Evolutionary conservation across 352 stramenopile genomes (phyloP), one percentile per base, ranked within the genome.

Genomic region (Pelagophyceae sp.): DNA sequence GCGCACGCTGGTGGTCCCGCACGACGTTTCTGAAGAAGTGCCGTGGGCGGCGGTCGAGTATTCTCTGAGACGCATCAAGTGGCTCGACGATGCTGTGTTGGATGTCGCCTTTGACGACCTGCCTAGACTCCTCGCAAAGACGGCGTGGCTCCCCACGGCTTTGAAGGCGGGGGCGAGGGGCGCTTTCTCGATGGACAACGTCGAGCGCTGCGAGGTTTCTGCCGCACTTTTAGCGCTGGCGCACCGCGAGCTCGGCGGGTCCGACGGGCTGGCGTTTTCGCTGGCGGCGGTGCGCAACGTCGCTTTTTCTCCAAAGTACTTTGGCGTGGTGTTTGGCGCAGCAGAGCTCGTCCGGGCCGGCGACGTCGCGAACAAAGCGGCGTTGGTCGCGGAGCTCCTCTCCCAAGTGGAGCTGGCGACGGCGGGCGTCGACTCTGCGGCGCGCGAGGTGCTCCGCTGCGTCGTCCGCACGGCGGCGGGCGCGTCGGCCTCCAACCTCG

Each of bases 401-500:
- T 32, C 54, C 25, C 11, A 32, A 37, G 50, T 75, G 35, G 60
- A 72, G 27, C 71, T 40, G 31, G 80, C 60, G 64, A 82, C 75
- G 80, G 72, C 72, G 11, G 29, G 1, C 17, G 38, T 84, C 64
- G 64, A 38, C 64, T 6, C 79, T 31, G 78, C 33, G 17, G 75
- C 67, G 77, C 77, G 92, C 38, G 90, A 91, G 71, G 83, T 88
- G 6, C 80, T 82, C 63, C 93, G 93, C 78, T 93, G 88, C 88
- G 78, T 93, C 31, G 86, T 86, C 71, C 82, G 85, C 35, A 71
- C 75, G 2, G 90, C 86, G 0, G 86, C 87, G 80, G 79, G 97
- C 81, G 84, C 97, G 77, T 6, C 5, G 92, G 84, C 88, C 58
- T 94, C 91, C 17, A 96, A 95, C 77, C 79, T 93, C 40, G 93